phyloP scores from a whole-genome alignment of 2,329 filamentous ascomycete species.

The Cryphonectria parasitica region DNA sequence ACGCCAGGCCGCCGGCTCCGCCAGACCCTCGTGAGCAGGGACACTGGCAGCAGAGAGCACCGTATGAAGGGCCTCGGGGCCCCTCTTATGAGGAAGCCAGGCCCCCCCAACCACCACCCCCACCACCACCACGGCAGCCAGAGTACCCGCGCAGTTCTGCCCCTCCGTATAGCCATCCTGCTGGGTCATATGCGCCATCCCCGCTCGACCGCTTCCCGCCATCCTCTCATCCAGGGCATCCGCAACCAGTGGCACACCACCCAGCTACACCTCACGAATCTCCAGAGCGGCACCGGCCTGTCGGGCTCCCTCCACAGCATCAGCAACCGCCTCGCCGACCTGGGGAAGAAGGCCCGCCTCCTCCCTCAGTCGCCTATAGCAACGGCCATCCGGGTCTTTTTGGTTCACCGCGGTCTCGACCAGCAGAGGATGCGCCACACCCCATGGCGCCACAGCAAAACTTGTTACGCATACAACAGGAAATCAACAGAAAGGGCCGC shows the following conservation, averaged over 20 bases:
- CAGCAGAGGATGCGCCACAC: conserved; percentile 58
- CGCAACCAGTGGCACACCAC: conserved; percentile 40
- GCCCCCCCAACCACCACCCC: conserved; percentile 46
- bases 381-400: conserved; percentile 46
- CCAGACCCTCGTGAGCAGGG: conserved; percentile 46
- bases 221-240: conserved; percentile 38
- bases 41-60: conserved; percentile 42
- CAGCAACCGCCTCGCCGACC: conserved; percentile 43
- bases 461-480: conserved; percentile 73
- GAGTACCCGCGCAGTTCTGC: conserved; percentile 53
- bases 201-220: conserved; percentile 47
- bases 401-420: conserved; percentile 47
- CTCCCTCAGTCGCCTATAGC: conserved; percentile 55
- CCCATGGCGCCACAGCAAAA: conserved; percentile 64
- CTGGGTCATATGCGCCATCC: conserved; percentile 42
- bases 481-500: conserved; percentile 79
- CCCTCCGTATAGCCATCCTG: conserved; percentile 44
- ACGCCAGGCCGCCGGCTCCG: conserved; percentile 47
- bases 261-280: conserved; percentile 50
- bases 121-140: conserved; percentile 43
- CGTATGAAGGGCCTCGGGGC: conserved; percentile 47
- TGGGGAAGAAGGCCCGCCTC: conserved; percentile 53
- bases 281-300: conserved; percentile 53
- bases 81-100: conserved; percentile 44
- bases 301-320: conserved; percentile 41